Evolutionary conservation across 208 protist species (phyloP).

Genomic region (Trypanosoma brucei): DNA sequence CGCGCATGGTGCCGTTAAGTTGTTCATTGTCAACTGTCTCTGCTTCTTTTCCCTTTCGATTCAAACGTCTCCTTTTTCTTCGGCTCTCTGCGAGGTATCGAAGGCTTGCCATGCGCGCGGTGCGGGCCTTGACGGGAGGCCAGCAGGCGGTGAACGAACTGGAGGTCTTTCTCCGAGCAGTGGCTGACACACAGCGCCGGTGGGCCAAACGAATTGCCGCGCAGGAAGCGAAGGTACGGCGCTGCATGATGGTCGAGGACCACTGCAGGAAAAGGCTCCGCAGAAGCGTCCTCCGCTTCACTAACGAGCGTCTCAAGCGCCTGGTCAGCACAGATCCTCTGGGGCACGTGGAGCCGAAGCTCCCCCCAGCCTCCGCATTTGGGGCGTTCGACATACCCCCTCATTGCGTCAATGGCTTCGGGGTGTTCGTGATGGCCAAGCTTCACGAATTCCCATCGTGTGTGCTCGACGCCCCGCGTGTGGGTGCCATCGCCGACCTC

Average conservation of each 20-base stretch:
- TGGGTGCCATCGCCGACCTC: slow-evolving; percentile 63
- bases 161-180: slow-evolving; percentile 60
- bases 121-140: slow-evolving; percentile 11
- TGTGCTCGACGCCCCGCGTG: slow-evolving; percentile 22
- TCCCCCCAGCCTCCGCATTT: slow-evolving; percentile 36
- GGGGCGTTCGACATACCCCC: slow-evolving; percentile 41
- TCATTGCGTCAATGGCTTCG: slow-evolving; percentile 53
- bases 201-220: slow-evolving; percentile 57
- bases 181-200: slow-evolving; percentile 45
- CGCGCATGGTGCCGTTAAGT: too few relatives aligned
- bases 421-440: slow-evolving; percentile 66
- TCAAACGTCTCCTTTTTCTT: too few relatives aligned
- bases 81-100: too few relatives aligned
- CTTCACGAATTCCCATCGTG: slow-evolving; percentile 41
- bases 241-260: slow-evolving; percentile 75
- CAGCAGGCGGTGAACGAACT: slow-evolving; percentile 53
- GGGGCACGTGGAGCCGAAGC: slow-evolving; percentile 22
- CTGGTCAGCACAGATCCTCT: slow-evolving; percentile 63
- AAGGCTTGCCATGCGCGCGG: not conserved
- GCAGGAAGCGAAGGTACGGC: slow-evolving; percentile 63
- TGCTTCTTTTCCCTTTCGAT: too few relatives aligned
- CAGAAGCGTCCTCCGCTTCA: slow-evolving; percentile 49
- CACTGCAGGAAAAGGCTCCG: slow-evolving; percentile 49
- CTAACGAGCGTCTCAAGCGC: slow-evolving; percentile 45
- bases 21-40: too few relatives aligned